phyloP scores from a whole-genome alignment of 345 rosid species.

The Heritiera littoralis region DNA sequence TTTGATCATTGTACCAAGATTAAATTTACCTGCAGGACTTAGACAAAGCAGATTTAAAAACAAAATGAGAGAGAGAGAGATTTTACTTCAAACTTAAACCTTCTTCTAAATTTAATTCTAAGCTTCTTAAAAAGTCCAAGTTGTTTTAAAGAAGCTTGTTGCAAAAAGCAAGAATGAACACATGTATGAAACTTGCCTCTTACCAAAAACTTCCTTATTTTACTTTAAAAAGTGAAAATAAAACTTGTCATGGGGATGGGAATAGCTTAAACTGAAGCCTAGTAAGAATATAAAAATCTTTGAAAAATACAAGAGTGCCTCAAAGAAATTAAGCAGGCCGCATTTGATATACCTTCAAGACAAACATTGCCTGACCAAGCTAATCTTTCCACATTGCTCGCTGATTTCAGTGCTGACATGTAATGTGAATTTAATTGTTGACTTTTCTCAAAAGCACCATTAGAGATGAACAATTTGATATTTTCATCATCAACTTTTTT shows the following conservation, averaged over 20 bases:
- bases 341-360: conserved; percentile 64
- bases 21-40: not conserved
- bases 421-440: conserved; percentile 46
- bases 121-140: not conserved
- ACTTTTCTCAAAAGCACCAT: conserved; percentile 48
- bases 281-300: not conserved
- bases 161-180: not conserved
- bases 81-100: conserved; percentile 7
- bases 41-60: not conserved
- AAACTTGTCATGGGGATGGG: not conserved
- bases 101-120: not conserved
- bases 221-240: conserved; percentile 8
- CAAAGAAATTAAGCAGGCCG: not conserved
- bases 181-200: conserved; percentile 7
- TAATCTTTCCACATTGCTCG: conserved; percentile 47
- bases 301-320: conserved; percentile 11
- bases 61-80: not conserved
- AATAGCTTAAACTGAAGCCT: not conserved
- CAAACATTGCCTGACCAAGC: conserved; percentile 91
- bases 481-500: conserved; percentile 53
- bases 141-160: not conserved
- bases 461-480: conserved; percentile 52
- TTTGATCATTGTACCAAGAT: not conserved
- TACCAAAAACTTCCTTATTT: conserved; percentile 15
- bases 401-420: conserved; percentile 74